Evolutionary conservation across 371 early-diverging fungal species (phyloP).

Genomic region (Mucor irregularis): DNA sequence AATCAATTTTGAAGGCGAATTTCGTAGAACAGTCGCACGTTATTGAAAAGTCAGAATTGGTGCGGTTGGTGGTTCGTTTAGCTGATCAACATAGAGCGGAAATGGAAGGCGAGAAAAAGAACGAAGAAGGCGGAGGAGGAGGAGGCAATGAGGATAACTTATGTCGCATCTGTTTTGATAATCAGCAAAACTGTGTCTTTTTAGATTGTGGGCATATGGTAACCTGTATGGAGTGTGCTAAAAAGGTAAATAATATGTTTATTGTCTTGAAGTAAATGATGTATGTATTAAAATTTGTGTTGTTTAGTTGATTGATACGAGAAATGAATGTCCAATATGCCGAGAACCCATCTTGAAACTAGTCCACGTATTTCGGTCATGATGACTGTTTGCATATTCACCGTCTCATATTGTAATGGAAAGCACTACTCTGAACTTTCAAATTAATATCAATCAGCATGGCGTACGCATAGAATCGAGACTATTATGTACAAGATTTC

Average conservation of each 20-base stretch:
- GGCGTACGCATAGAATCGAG: too few relatives aligned
- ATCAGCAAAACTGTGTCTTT: slow-evolving; percentile 63
- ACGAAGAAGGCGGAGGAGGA: neutral
- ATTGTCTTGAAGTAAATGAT: neutral
- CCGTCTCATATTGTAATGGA: too few relatives aligned
- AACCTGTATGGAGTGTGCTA: slow-evolving; percentile 63
- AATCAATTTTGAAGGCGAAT: slow-evolving; percentile 49
- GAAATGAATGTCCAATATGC: slow-evolving; percentile 68
- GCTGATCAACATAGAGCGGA: slow-evolving; percentile 39
- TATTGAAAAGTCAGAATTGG: slow-evolving; percentile 57
- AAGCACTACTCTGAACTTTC: too few relatives aligned
- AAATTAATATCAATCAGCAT: too few relatives aligned
- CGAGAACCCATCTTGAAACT: slow-evolving; percentile 54
- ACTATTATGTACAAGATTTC: too few relatives aligned
- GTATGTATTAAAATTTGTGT: neutral
- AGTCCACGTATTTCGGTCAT: slow-evolving; percentile 50
- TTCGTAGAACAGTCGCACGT: slow-evolving; percentile 51
- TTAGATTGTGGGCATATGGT: slow-evolving; percentile 63
- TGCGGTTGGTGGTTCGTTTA: slow-evolving; percentile 44
- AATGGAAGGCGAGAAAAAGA: neutral
- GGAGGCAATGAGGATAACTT: slow-evolving; percentile 37
- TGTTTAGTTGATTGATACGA: slow-evolving; percentile 44
- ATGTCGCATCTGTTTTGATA: slow-evolving; percentile 63
- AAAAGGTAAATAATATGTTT: slow-evolving; percentile 32
- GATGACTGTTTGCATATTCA: too few relatives aligned